phyloP scores from a whole-genome alignment of 345 rosid genomes.

The Jatropha curcas region DNA sequence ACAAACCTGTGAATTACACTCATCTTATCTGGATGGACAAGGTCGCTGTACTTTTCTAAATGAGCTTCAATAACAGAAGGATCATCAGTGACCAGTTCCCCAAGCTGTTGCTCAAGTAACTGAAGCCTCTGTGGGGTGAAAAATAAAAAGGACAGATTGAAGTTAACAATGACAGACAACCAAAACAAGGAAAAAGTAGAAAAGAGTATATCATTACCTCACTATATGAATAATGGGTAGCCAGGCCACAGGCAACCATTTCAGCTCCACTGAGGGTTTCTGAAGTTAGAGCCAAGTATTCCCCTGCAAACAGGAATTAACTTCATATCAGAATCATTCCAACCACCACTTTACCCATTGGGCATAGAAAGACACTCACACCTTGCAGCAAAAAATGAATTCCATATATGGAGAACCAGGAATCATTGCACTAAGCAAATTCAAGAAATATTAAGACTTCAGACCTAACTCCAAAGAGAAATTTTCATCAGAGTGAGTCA shows the following conservation, averaged over 20 bases:
- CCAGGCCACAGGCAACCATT: slow-evolving; percentile 88
- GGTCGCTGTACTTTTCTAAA: slow-evolving; percentile 63
- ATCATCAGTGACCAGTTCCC: slow-evolving; percentile 73
- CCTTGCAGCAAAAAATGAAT: background rate
- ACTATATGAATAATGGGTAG: slow-evolving; percentile 68
- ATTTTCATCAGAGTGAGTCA: background rate
- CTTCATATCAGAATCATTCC: background rate
- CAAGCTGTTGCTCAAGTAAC: slow-evolving; percentile 64
- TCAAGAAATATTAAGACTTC: background rate
- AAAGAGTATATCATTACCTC: slow-evolving; percentile 33
- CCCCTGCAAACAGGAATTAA: slow-evolving; percentile 60
- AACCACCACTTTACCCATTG: background rate
- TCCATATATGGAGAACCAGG: background rate
- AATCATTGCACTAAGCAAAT: background rate
- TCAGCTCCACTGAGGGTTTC: slow-evolving; percentile 83
- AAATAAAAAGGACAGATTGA: background rate
- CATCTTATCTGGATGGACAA: slow-evolving; percentile 56
- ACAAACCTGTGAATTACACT: slow-evolving; percentile 77
- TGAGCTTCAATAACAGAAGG: slow-evolving; percentile 76
- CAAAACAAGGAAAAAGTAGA: background rate
- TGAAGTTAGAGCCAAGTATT: slow-evolving; percentile 82
- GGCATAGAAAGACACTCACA: background rate
- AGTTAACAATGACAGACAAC: slow-evolving; percentile 15
- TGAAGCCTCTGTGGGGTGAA: slow-evolving; percentile 53
- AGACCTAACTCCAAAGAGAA: background rate